Conservation (phyloP, 257 asterid genomes). For the Pogostemon cablin region DNA sequence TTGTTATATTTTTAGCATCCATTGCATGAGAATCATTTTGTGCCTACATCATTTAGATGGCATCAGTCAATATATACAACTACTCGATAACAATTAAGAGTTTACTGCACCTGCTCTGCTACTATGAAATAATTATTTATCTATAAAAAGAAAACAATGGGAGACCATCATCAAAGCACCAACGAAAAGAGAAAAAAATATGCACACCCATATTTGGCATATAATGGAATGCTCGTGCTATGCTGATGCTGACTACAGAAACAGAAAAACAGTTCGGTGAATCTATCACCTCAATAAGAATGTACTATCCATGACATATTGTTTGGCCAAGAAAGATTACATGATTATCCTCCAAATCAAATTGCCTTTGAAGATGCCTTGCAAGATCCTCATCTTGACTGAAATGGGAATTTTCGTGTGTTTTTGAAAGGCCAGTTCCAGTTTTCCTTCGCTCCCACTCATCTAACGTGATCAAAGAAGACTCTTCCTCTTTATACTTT, state of each 20-base stretch:
- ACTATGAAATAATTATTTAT: background rate
- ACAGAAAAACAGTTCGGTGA: slow-evolving; percentile 22
- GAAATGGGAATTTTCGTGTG: slow-evolving; percentile 38
- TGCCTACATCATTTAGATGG: slow-evolving; percentile 44
- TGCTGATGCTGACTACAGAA: slow-evolving; percentile 19
- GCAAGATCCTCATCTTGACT: slow-evolving; percentile 85
- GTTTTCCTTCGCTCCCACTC: slow-evolving; percentile 85
- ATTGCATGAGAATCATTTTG: slow-evolving; percentile 42
- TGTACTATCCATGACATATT: slow-evolving; percentile 13
- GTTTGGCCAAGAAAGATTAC: slow-evolving; percentile 42
- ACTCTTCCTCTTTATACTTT: slow-evolving; percentile 55
- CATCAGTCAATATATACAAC: slow-evolving; percentile 20
- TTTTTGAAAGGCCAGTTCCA: slow-evolving; percentile 40
- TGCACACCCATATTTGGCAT: background rate
- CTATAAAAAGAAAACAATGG: background rate
- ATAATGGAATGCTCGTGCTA: slow-evolving; percentile 7
- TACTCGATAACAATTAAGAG: slow-evolving; percentile 14
- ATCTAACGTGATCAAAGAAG: slow-evolving; percentile 65
- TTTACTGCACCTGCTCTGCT: background rate
- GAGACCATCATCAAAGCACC: slow-evolving; percentile 8
- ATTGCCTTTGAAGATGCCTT: slow-evolving; percentile 74
- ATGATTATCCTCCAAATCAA: slow-evolving; percentile 74
- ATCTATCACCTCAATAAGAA: slow-evolving; percentile 20
- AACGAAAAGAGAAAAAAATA: background rate
- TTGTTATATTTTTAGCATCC: slow-evolving; percentile 64